A percentile compares a stretch with the other conserved stretches of the same genome.
Evolutionary conservation across 768 basidiomycete genomes (phyloP).

Genomic region (Porpolomopsis calyptriformis): DNA sequence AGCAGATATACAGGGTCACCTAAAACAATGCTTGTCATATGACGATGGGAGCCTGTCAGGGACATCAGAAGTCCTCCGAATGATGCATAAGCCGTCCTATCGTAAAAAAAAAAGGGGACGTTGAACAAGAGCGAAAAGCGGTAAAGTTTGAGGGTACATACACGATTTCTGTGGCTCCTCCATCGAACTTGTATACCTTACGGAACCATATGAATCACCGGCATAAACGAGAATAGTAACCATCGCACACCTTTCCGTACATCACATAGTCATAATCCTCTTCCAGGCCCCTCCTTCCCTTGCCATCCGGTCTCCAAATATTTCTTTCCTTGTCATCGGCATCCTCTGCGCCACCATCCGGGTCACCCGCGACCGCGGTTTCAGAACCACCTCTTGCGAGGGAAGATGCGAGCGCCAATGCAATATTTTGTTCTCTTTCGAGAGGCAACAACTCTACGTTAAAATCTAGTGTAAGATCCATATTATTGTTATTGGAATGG

Average conservation of each 20-base stretch:
- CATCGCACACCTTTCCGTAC: slow-evolving; percentile 81
- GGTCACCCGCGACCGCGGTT: slow-evolving; percentile 26
- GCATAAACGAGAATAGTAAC: not conserved
- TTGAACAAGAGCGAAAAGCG: slow-evolving; percentile 7
- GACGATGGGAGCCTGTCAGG: slow-evolving; percentile 82
- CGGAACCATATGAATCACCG: not conserved
- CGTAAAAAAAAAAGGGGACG: not conserved
- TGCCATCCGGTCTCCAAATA: slow-evolving; percentile 80
- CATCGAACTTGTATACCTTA: slow-evolving; percentile 95
- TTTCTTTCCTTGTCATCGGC: slow-evolving; percentile 63
- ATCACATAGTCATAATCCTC: slow-evolving; percentile 99
- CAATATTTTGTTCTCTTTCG: slow-evolving; percentile 55
- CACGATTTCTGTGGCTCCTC: slow-evolving; percentile 76
- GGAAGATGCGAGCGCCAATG: slow-evolving; percentile 79
- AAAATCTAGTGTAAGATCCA: slow-evolving; percentile 90
- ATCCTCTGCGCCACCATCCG: slow-evolving; percentile 42
- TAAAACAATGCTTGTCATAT: slow-evolving; percentile 84
- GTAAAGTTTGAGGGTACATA: slow-evolving; percentile 29
- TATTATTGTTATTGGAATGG: slow-evolving; percentile 82
- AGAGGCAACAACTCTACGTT: slow-evolving; percentile 87
- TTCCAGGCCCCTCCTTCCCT: slow-evolving; percentile 71
- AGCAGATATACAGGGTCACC: slow-evolving; percentile 89
- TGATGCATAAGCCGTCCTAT: slow-evolving; percentile 88
- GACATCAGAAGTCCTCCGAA: slow-evolving; percentile 96
- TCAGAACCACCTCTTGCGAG: slow-evolving; percentile 47